phyloP scores from a whole-genome alignment of 805 yeast genomes.

The Yamadazyma sp. region DNA sequence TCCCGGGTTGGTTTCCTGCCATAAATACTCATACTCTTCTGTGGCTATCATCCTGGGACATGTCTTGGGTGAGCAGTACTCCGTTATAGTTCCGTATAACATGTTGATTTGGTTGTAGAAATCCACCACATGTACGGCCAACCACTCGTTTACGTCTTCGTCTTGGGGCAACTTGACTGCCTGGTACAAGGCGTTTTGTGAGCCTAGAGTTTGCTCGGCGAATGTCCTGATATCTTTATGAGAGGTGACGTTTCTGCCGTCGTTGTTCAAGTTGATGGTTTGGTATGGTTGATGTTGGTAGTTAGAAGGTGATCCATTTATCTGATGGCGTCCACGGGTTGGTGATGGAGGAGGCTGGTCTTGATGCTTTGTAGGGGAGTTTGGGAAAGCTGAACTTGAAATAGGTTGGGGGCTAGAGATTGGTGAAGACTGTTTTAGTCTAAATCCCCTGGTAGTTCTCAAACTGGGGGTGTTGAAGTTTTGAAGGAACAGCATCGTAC shows the following conservation, averaged over 20 bases:
- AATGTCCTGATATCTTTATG: slow-evolving; percentile 80
- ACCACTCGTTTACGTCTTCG: slow-evolving; percentile 90
- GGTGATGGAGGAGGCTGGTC: slow-evolving; percentile 8
- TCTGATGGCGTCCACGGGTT: slow-evolving; percentile 1
- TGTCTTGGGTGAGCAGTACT: slow-evolving; percentile 90
- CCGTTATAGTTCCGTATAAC: slow-evolving; percentile 94
- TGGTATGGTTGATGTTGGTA: slow-evolving; percentile 24
- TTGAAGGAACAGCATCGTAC: slow-evolving; percentile 39
- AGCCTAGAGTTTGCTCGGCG: slow-evolving; percentile 94
- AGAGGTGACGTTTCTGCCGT: slow-evolving; percentile 30
- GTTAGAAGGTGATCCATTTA: not conserved
- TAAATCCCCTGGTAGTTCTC: slow-evolving; percentile 44
- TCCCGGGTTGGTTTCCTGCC: slow-evolving; percentile 75
- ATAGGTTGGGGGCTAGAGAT: slow-evolving; percentile 41
- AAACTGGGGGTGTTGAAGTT: slow-evolving; percentile 46
- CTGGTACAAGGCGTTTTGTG: slow-evolving; percentile 85
- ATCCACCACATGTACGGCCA: slow-evolving; percentile 97
- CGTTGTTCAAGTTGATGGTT: slow-evolving; percentile 27
- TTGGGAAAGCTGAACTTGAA: slow-evolving; percentile 35
- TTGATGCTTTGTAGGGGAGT: slow-evolving; percentile 13
- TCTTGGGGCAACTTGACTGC: slow-evolving; percentile 94
- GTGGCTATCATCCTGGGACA: slow-evolving; percentile 99
- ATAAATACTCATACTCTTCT: slow-evolving; percentile 91
- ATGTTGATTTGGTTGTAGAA: slow-evolving; percentile 94
- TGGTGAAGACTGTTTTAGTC: slow-evolving; percentile 39